phyloP scores from a whole-genome alignment of 1,284 basidiomycete species.

The Sporisorium scitamineum region DNA sequence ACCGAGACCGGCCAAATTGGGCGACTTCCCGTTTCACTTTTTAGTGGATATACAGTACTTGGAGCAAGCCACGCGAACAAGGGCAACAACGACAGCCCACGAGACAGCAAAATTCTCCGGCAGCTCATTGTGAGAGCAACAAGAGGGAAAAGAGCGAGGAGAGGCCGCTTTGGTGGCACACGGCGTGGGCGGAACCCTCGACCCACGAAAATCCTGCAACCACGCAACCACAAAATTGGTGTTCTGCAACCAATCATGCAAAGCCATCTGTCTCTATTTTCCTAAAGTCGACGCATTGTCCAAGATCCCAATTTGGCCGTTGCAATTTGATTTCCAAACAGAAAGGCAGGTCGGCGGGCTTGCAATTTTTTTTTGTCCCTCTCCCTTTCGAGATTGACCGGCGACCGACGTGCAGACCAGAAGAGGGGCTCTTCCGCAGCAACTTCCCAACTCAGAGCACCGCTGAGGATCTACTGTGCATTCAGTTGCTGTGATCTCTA shows the following conservation, averaged over 20 bases:
- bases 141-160: neutral
- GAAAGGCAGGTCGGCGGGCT: neutral
- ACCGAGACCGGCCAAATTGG: neutral
- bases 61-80: conserved; percentile 7
- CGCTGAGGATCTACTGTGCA: neutral
- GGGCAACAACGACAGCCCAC: neutral
- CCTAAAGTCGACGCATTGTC: conserved; percentile 8
- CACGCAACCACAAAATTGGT: neutral
- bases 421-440: neutral
- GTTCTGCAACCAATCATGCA: neutral
- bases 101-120: conserved; percentile 5
- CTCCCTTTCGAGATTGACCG: conserved; percentile 17
- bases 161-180: neutral
- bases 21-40: neutral
- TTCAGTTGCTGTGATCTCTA: too few species aligned
- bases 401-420: conserved; percentile 12
- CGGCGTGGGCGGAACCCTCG: neutral
- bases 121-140: neutral
- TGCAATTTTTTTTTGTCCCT: neutral
- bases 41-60: neutral
- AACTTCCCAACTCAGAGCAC: neutral
- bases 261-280: neutral
- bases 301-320: neutral
- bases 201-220: conserved; percentile 6
- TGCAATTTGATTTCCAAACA: neutral